These are phyloP conservation scores for Colletotrichum musicola DNA, from an alignment of 2,329 filamentous ascomycete species.

Conservation along the genomic window DNA sequence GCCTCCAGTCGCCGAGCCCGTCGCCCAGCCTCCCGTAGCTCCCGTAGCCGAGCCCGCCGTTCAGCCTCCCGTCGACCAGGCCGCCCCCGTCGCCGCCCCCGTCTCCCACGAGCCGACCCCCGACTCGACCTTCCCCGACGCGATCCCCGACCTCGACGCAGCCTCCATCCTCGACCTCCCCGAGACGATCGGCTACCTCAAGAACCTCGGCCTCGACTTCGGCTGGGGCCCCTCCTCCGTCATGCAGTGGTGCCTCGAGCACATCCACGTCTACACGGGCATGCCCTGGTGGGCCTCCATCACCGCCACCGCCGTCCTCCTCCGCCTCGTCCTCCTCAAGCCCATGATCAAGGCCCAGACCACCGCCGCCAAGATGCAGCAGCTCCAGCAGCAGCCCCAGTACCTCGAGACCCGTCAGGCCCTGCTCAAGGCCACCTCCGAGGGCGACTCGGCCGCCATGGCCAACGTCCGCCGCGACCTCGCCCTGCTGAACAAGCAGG, in stretches of 20 bases:
- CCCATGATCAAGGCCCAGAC: constrained; percentile 74
- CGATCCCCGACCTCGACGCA: constrained; percentile 51
- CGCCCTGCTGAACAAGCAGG: constrained; percentile 52
- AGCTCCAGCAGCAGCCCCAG: constrained; percentile 66
- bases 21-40: neutral
- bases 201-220: constrained; percentile 86
- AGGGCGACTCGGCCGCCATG: constrained; percentile 67
- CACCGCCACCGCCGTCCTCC: constrained; percentile 70
- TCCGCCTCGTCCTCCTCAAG: constrained; percentile 76
- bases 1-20: neutral
- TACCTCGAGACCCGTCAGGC: constrained; percentile 56
- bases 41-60: neutral
- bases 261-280: constrained; percentile 81
- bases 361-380: constrained; percentile 70
- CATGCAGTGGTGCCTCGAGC: constrained; percentile 84
- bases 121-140: constrained; percentile 17
- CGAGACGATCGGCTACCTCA: constrained; percentile 85
- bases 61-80: neutral
- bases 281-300: constrained; percentile 89
- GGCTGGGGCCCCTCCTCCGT: constrained; percentile 82
- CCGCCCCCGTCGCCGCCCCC: constrained; percentile 43
- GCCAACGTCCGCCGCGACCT: constrained; percentile 53
- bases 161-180: constrained; percentile 70
- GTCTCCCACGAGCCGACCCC: constrained; percentile 46
- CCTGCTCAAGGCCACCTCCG: constrained; percentile 63